Evolutionary conservation across 164 flowering plant species (phyloP), one percentile per base, ranked within the genome.

Genomic region (Magnolia changhungtana): DNA sequence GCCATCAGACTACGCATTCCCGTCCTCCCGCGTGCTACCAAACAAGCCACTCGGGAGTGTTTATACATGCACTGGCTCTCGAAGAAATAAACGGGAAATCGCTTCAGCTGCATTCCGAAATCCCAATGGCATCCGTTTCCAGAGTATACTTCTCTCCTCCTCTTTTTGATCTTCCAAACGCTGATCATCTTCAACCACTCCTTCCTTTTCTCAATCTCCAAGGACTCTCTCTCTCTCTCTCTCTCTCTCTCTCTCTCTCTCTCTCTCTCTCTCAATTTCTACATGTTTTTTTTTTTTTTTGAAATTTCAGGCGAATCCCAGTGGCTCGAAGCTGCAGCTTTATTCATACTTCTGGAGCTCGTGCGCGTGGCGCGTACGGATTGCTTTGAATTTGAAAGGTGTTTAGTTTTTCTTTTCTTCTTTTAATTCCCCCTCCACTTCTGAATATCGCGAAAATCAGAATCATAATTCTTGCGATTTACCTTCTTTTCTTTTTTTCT

Each of bases 331-430:
- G 72, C 76, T 78, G 58, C 67, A 73, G 80, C 69, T 78, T 52
- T 78, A 78, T 52, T 78, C 80, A 45, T 69, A 78, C 68, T 78
- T 21, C 49, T 67, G 73, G 67, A 78, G 80, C 63, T 59, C 80
- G 3, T 78, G 80, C 55, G 7, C 80, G 8, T 74, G 76, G 76
- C 80, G 80, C 63, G 80, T 78, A 21, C 80, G 80, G 45, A 73
- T 78, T 37, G 80, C 76, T 58, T 69, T 78, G 68, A 73, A 78
- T 51, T 59, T 73, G 67, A 78, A 78, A 78, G 80, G 80, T 73
- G 1, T 27, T 27, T 67, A 8, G 31, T 6, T 27, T 16, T 52
- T 50, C 61, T n/a, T 50, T 55, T 59, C 51, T 51, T 24, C 19
- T 24, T 21, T 19, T n/a, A 24, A 8, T 20, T 24, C 11, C 11